Conservation (phyloP, 1,284 basidiomycete genomes). For the Ustilago vetiveriae region DNA sequence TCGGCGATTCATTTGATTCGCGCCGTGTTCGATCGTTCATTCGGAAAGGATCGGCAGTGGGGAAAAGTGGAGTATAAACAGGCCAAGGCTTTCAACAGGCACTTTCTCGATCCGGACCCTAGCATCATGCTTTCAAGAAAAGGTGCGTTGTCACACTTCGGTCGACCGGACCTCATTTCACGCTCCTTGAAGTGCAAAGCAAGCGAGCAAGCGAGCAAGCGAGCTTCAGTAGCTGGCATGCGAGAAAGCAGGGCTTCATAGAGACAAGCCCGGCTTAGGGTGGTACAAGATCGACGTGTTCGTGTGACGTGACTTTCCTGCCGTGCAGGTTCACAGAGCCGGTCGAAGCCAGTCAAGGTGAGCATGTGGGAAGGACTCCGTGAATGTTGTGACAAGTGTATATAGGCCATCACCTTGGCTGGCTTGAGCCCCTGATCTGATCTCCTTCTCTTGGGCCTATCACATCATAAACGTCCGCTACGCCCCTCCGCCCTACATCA, state of each 20-base stretch:
- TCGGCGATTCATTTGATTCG: too few relatives aligned
- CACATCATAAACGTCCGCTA: too few relatives aligned
- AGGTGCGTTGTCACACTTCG: neutral
- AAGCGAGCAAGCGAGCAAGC: neutral
- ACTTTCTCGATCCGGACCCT: neutral
- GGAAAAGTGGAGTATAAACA: neutral
- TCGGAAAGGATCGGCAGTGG: constrained; percentile 3
- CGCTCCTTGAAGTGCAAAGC: neutral
- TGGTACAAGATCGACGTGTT: neutral
- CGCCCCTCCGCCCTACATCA: too few relatives aligned
- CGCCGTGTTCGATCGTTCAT: neutral
- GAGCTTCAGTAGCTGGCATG: too few relatives aligned
- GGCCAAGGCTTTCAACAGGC: neutral
- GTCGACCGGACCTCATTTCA: neutral
- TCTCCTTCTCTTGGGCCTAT: too few relatives aligned
- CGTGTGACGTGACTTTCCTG: neutral
- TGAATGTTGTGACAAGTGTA: too few relatives aligned
- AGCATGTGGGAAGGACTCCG: too few relatives aligned
- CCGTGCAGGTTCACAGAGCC: too few relatives aligned
- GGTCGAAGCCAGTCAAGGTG: too few relatives aligned
- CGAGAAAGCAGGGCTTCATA: too few relatives aligned
- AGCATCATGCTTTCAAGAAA: neutral
- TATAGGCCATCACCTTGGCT: too few relatives aligned
- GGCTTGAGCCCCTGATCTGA: too few relatives aligned
- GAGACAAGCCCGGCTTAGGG: neutral